Conservation (phyloP, 257 asterid genomes). For the Scutellaria barbata region DNA sequence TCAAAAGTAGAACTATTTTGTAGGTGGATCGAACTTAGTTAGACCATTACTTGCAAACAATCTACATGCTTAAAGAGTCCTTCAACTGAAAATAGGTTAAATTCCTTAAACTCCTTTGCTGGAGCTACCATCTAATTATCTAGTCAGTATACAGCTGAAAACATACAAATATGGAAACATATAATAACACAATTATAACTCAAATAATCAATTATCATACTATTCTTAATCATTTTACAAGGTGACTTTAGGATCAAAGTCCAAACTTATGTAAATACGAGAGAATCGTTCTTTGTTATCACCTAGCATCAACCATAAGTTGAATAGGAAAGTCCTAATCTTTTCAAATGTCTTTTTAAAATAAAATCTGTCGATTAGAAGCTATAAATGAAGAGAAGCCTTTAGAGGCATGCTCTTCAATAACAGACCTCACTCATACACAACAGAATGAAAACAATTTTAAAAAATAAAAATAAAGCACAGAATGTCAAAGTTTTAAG, state of each 20-base stretch:
- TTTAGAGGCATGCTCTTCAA: background rate
- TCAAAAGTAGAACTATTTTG: background rate
- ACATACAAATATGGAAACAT: background rate
- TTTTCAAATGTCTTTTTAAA: too few relatives aligned
- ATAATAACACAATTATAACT: background rate
- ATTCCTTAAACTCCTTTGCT: background rate
- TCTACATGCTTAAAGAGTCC: background rate
- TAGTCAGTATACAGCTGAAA: background rate
- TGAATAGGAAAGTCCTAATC: background rate
- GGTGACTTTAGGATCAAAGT: background rate
- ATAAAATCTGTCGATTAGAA: background rate
- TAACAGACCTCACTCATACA: constrained; percentile 4
- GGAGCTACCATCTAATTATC: background rate
- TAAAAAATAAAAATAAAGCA: background rate
- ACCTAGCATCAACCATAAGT: background rate
- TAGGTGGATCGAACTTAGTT: background rate
- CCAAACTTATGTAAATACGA: background rate
- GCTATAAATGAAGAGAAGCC: background rate
- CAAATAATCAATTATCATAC: background rate
- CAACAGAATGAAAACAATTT: background rate
- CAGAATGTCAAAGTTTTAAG: too few relatives aligned
- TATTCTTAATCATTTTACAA: background rate
- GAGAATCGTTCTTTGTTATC: background rate
- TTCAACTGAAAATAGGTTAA: constrained; percentile 1
- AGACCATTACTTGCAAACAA: background rate